These are phyloP conservation scores for Candida manassasensis DNA, from an alignment of 805 yeast genomes.

Conservation along the genomic window DNA sequence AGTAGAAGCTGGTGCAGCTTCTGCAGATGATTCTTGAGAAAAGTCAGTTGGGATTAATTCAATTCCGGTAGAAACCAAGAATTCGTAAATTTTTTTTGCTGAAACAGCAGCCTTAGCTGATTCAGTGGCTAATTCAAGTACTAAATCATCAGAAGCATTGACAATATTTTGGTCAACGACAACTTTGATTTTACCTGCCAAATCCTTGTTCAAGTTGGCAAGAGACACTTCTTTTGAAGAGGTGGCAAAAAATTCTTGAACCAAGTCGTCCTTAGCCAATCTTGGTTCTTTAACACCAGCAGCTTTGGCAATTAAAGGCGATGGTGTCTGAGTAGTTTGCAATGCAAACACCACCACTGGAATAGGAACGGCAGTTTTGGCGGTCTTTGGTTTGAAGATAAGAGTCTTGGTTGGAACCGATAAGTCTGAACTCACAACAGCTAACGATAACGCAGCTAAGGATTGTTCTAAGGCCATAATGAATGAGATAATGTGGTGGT, in stretches of 20 bases:
- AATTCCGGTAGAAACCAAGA: slow-evolving; percentile 46
- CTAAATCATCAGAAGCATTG: slow-evolving; percentile 30
- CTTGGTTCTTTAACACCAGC: slow-evolving; percentile 81
- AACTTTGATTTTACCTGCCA: slow-evolving; percentile 56
- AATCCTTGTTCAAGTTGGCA: slow-evolving; percentile 42
- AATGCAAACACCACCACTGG: slow-evolving; percentile 81
- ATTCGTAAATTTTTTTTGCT: slow-evolving; percentile 44
- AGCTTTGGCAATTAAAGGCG: slow-evolving; percentile 56
- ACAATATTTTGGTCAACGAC: slow-evolving; percentile 51
- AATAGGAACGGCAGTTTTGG: slow-evolving; percentile 71
- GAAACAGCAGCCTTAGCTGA: slow-evolving; percentile 47
- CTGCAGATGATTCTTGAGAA: slow-evolving; percentile 35
- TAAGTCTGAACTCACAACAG: slow-evolving; percentile 47
- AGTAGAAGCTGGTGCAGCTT: slow-evolving; percentile 20
- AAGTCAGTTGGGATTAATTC: slow-evolving; percentile 55
- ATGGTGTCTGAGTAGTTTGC: slow-evolving; percentile 64
- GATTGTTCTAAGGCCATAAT: slow-evolving; percentile 65
- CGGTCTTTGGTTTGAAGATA: slow-evolving; percentile 88
- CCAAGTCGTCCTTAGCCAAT: slow-evolving; percentile 78
- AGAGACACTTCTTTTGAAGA: slow-evolving; percentile 59
- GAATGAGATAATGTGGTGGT: not conserved
- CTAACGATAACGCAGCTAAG: slow-evolving; percentile 61
- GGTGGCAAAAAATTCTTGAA: slow-evolving; percentile 55
- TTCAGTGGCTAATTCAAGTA: slow-evolving; percentile 46
- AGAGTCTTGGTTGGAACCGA: slow-evolving; percentile 63